These are phyloP conservation scores for Reutealis trisperma DNA, from an alignment of 345 rosid genomes.

Conservation along the genomic window DNA sequence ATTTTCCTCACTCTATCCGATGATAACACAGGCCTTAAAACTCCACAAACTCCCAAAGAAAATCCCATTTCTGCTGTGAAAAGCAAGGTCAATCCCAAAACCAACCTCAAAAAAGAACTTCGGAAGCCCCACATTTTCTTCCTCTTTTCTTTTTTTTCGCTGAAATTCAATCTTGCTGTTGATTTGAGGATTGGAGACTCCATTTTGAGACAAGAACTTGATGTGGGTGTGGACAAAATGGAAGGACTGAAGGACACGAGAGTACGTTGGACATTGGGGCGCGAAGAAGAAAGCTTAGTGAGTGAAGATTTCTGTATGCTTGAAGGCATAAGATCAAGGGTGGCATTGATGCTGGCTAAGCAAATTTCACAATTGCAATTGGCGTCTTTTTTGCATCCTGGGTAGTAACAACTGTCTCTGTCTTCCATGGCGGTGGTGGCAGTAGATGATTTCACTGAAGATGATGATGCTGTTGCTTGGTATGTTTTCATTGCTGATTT, in stretches of 20 bases:
- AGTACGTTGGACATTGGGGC: conserved; percentile 36
- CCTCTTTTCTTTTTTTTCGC: conserved; percentile 17
- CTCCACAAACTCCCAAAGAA: conserved; percentile 35
- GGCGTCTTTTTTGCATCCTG: conserved; percentile 83
- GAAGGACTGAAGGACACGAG: conserved; percentile 59
- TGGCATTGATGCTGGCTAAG: conserved; percentile 81
- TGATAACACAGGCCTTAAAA: conserved; percentile 47
- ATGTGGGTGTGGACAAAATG: conserved; percentile 54
- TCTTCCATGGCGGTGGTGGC: conserved; percentile 35
- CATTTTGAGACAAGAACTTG: conserved; percentile 33
- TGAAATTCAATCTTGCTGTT: conserved; percentile 32
- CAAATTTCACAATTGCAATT: conserved; percentile 82
- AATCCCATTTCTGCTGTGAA: conserved; percentile 49
- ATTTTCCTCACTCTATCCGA: conserved; percentile 44
- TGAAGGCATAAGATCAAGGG: conserved; percentile 79
- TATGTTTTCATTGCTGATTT: conserved; percentile 40
- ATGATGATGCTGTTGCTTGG: conserved; percentile 18
- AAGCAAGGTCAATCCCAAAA: conserved; percentile 42
- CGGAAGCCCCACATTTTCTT: neutral
- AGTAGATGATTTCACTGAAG: conserved; percentile 40
- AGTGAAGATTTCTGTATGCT: conserved; percentile 72
- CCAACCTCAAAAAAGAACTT: conserved; percentile 26
- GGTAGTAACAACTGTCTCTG: conserved; percentile 75
- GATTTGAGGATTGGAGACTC: conserved; percentile 47
- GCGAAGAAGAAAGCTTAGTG: conserved; percentile 50